Evolutionary conservation across 768 basidiomycete species (phyloP), one percentile per base, ranked within the genome.

Genomic region (Leccinum obscurum): DNA sequence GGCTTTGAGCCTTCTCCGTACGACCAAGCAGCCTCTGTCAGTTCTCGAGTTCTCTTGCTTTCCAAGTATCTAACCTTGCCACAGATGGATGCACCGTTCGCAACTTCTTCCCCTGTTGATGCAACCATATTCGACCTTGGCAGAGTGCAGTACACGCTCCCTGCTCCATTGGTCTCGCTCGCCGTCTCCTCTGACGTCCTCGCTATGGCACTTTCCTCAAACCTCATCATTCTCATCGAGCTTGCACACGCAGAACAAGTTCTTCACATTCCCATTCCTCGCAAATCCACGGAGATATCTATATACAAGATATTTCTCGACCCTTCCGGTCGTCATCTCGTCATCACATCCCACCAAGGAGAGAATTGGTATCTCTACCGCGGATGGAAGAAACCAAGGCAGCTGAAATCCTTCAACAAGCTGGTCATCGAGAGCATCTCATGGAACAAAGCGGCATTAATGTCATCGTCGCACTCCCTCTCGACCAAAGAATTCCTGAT

Each of bases 341-440:
- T 98, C 46, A 81, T 96, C 56, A 92, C 93, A 0, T 95, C 94
- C 9, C 79, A 78, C 13, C 86, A 93, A 67, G 94, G 94, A 54
- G 95, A 99, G 70, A 95, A 93, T 62, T 98, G 92, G 87, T 98
- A 98, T 70, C 77, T 95, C 4, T 94, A 86, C 68, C 81, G 83
- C 56, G 81, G 83, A 9, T 89, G 88, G 85, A 90, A 90, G 78
- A 92, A 94, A 68, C 89, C 93, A 0, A 83, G 85, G 49, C 88
- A 82, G 49, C 78, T 98, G 56, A 89, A 92, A 68, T 78, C 80
- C 8, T 89, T 95, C 75, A 72, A 91, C 73, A 72, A 92, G 72
- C 87, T 93, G 79, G 81, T 92, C 68, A 89, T 98, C 64, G 92
- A 95, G 72, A 89, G 92, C 62, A 80, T 98, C 44, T 92, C 92